These are phyloP conservation scores for Marasmius tenuissimus DNA, from an alignment of 1,284 basidiomycete species.

Conservation along the genomic window DNA sequence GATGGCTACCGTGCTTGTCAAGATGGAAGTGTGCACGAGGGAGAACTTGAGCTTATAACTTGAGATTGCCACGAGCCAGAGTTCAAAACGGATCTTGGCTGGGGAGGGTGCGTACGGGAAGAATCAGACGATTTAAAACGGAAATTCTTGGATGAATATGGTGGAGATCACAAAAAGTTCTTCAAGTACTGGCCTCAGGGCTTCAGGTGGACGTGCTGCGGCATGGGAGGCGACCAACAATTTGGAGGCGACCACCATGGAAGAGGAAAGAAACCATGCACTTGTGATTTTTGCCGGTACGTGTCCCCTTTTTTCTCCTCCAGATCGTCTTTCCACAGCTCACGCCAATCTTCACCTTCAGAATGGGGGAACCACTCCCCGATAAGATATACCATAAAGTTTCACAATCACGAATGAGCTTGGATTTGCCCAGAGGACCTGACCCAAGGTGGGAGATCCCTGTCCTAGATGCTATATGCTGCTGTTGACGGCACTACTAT, in stretches of 20 bases:
- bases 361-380: slow-evolving; percentile 34
- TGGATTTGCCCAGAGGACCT: slow-evolving; percentile 31
- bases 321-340: no score
- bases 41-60: slow-evolving; percentile 34
- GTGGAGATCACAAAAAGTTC: slow-evolving; percentile 26
- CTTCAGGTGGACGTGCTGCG: slow-evolving; percentile 38
- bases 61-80: slow-evolving; percentile 17
- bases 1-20: slow-evolving; percentile 26
- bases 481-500: not conserved
- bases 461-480: not conserved
- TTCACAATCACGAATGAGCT: slow-evolving; percentile 24
- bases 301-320: slow-evolving; percentile 4
- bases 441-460: slow-evolving; percentile 20
- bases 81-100: slow-evolving; percentile 5
- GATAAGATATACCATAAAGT: slow-evolving; percentile 29
- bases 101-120: slow-evolving; percentile 17
- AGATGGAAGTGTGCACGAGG: slow-evolving; percentile 29
- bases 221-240: slow-evolving; percentile 14
- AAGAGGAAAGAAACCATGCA: slow-evolving; percentile 32
- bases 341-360: slow-evolving; percentile 2
- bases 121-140: slow-evolving; percentile 25
- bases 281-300: slow-evolving; percentile 39
- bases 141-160: slow-evolving; percentile 26
- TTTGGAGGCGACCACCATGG: slow-evolving; percentile 40
- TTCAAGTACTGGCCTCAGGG: slow-evolving; percentile 28